phyloP scores from a whole-genome alignment of 2,329 filamentous ascomycete species.

The Orbilia ellipsospora region DNA sequence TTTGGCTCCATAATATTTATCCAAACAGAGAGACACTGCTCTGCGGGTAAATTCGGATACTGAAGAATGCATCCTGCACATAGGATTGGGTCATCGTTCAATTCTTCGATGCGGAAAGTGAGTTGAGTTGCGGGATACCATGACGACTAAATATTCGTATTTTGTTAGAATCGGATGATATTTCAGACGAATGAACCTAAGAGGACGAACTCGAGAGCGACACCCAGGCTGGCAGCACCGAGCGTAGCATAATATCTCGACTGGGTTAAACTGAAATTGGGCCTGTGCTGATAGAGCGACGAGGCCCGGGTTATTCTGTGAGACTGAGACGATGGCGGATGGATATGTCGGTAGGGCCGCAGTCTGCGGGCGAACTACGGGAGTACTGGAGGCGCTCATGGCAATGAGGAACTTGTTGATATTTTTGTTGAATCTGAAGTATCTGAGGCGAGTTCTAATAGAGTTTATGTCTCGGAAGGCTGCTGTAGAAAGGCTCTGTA shows the following conservation, averaged over 20 bases:
- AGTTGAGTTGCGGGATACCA: slow-evolving; percentile 42
- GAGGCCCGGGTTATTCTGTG: slow-evolving; percentile 5
- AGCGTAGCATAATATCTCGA: slow-evolving; percentile 32
- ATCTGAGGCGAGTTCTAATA: too few relatives aligned
- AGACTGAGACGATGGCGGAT: slow-evolving; percentile 11
- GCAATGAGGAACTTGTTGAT: background rate
- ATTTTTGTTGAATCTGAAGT: background rate
- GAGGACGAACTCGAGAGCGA: slow-evolving; percentile 12
- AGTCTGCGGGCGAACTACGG: slow-evolving; percentile 38
- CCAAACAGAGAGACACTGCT: slow-evolving; percentile 42
- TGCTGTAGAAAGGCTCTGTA: slow-evolving; percentile 6
- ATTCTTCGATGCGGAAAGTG: slow-evolving; percentile 44
- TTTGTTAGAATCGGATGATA: slow-evolving; percentile 11
- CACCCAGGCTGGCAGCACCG: slow-evolving; percentile 47
- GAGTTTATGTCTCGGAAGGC: background rate
- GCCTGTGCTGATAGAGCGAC: slow-evolving; percentile 16
- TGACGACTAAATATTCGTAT: slow-evolving; percentile 14
- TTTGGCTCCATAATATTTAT: slow-evolving; percentile 1
- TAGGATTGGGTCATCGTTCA: slow-evolving; percentile 43
- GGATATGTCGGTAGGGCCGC: slow-evolving; percentile 34
- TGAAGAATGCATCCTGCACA: slow-evolving; percentile 33
- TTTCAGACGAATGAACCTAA: slow-evolving; percentile 3
- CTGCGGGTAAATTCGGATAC: slow-evolving; percentile 43
- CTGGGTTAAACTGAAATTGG: slow-evolving; percentile 25
- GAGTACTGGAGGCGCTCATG: slow-evolving; percentile 27